Evolutionary conservation across 129 eudicot genomes (phyloP).

Genomic region (Artemisia annua): DNA sequence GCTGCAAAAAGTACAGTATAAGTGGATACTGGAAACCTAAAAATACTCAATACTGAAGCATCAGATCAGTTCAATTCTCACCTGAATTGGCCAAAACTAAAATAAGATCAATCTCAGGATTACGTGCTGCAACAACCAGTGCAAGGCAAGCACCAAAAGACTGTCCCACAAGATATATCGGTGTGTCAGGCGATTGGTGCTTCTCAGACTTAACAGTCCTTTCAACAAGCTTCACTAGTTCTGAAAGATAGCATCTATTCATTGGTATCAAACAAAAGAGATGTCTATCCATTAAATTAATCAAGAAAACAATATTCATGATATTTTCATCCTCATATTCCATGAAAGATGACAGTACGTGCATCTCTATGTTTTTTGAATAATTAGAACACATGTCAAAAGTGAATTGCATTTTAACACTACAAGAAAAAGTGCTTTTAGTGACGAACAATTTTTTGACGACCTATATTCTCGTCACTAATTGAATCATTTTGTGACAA

Average conservation of each 20-base stretch:
- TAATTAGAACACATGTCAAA: too few species aligned
- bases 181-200: conserved; percentile 45
- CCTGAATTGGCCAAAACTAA: conserved; percentile 83
- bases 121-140: conserved; percentile 72
- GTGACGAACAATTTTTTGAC: too few species aligned
- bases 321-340: too few species aligned
- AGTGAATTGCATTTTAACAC: too few species aligned
- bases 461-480: too few species aligned
- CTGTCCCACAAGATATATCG: conserved; percentile 82
- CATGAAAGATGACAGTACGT: too few species aligned
- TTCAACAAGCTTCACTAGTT: conserved; percentile 73
- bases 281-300: not conserved
- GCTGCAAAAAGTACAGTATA: conserved; percentile 43
- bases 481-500: too few species aligned
- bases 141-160: conserved; percentile 90
- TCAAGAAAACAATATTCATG: not conserved
- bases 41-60: not conserved
- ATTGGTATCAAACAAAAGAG: not conserved
- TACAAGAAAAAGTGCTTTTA: too few species aligned
- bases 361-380: too few species aligned
- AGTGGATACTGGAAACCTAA: conserved; percentile 1
- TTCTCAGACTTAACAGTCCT: conserved; percentile 53
- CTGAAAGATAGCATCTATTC: conserved; percentile 31
- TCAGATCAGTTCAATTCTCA: conserved; percentile 8
- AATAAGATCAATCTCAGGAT: conserved; percentile 62